A percentile compares a stretch with the other conserved stretches of the same genome.
phyloP scores from a whole-genome alignment of 75 land plant genomes.

The Pinus tabuliformis region DNA sequence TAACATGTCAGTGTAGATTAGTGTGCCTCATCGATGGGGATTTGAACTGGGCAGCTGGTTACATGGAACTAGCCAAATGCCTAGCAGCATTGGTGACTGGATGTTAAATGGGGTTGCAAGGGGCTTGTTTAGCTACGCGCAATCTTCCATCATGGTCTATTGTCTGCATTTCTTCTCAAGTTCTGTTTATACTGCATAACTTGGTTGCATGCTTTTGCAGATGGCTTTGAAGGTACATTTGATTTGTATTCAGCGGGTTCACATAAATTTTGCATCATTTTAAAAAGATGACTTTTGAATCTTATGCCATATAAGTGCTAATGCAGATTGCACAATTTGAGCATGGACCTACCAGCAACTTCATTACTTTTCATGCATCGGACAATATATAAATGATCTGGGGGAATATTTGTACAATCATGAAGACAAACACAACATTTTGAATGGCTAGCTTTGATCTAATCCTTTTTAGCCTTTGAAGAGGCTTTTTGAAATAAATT shows the following conservation, averaged over 20 bases:
- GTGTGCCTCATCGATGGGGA: no score
- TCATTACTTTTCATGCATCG: neutral
- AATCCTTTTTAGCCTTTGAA: neutral
- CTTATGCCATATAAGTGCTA: neutral
- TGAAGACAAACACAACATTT: neutral
- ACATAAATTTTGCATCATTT: neutral
- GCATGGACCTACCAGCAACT: neutral
- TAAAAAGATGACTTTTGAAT: neutral
- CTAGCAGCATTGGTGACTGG: no score
- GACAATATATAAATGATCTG: neutral
- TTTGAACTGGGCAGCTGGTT: no score
- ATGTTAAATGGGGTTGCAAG: no score
- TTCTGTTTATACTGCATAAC: neutral
- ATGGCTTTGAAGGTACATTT: neutral
- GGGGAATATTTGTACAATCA: neutral
- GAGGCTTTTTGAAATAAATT: slow-evolving; percentile 1
- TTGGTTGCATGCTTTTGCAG: neutral
- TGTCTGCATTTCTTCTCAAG: no score
- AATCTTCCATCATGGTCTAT: neutral
- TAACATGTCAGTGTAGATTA: no score
- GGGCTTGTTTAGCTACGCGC: neutral
- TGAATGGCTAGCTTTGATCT: neutral
- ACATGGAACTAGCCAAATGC: no score
- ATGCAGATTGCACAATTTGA: neutral
- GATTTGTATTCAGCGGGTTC: neutral